Conservation (phyloP, 805 yeast species). For the Pichia kluyveri region DNA sequence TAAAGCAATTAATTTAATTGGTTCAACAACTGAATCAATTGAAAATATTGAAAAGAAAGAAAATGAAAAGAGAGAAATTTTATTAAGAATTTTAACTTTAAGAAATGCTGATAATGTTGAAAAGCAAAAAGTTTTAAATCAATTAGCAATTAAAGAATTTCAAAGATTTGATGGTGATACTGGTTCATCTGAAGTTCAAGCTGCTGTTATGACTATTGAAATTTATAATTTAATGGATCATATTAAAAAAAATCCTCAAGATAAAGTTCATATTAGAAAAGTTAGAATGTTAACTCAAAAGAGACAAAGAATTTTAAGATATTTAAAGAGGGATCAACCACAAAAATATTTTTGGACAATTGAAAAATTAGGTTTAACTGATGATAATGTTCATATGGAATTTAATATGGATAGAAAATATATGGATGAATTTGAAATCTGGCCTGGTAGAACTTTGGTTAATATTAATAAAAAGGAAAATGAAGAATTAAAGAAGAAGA, state of each 20-base stretch:
- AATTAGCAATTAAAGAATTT: constrained; percentile 70
- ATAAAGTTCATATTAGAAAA: constrained; percentile 55
- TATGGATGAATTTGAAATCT: constrained; percentile 68
- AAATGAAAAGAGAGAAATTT: constrained; percentile 57
- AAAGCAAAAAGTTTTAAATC: constrained; percentile 45
- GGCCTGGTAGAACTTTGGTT: constrained; percentile 64
- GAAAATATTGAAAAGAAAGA: constrained; percentile 25
- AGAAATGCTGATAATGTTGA: constrained; percentile 60
- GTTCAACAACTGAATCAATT: constrained; percentile 12
- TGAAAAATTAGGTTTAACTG: constrained; percentile 80
- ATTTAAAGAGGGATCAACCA: constrained; percentile 73
- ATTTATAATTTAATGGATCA: constrained; percentile 75
- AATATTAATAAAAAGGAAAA: constrained; percentile 43
- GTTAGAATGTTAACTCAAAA: constrained; percentile 82
- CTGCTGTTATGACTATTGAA: constrained; percentile 77
- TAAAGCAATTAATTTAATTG: constrained; percentile 13
- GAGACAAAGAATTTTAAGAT: constrained; percentile 75
- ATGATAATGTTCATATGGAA: constrained; percentile 67
- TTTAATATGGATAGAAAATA: constrained; percentile 73
- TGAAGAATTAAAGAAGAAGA: constrained; percentile 37
- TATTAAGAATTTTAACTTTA: constrained; percentile 63
- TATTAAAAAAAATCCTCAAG: constrained; percentile 61
- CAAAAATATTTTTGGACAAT: constrained; percentile 79
- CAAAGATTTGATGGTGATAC: constrained; percentile 82
- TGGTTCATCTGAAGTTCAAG: constrained; percentile 93